Conservation (phyloP, 2,329 filamentous ascomycete genomes). For the Alternaria consortialis region DNA sequence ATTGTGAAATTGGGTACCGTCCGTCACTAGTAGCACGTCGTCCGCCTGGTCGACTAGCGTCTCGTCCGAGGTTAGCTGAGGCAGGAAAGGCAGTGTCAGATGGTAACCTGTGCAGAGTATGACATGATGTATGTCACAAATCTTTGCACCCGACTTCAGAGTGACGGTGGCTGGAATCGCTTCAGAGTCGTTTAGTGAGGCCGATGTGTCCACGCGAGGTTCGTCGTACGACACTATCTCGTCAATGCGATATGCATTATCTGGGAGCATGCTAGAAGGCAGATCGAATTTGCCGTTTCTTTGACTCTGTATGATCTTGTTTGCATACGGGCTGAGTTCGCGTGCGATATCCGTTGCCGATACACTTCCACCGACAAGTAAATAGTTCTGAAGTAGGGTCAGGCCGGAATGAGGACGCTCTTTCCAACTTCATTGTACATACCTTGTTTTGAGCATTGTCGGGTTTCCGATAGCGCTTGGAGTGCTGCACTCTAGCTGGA, state of each 20-base stretch:
- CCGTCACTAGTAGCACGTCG: constrained; percentile 66
- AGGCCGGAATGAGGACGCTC: not conserved
- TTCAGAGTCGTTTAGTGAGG: constrained; percentile 25
- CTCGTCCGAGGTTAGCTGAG: constrained; percentile 59
- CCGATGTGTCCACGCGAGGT: not conserved
- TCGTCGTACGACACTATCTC: constrained; percentile 61
- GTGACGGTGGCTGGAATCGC: constrained; percentile 61
- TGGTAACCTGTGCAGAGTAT: constrained; percentile 75
- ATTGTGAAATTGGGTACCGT: constrained; percentile 71
- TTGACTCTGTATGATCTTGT: constrained; percentile 63
- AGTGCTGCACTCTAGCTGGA: constrained; percentile 59
- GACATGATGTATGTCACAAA: constrained; percentile 68
- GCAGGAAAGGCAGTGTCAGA: constrained; percentile 71
- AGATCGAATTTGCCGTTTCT: constrained; percentile 69
- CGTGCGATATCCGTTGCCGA: constrained; percentile 65
- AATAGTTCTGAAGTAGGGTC: constrained; percentile 52
- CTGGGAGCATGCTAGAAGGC: constrained; percentile 62
- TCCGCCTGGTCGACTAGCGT: constrained; percentile 58
- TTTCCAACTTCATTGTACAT: too few relatives aligned
- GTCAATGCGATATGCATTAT: constrained; percentile 61
- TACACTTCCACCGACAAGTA: constrained; percentile 65
- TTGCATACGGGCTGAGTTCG: constrained; percentile 58
- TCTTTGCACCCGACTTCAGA: constrained; percentile 61
- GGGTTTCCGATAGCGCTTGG: constrained; percentile 61
- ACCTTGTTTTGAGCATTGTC: constrained; percentile 61